A percentile compares a stretch with the other conserved stretches of the same genome.
Evolutionary conservation across 352 stramenopile genomes (phyloP).

Genomic region (Plasmopara viticola): DNA sequence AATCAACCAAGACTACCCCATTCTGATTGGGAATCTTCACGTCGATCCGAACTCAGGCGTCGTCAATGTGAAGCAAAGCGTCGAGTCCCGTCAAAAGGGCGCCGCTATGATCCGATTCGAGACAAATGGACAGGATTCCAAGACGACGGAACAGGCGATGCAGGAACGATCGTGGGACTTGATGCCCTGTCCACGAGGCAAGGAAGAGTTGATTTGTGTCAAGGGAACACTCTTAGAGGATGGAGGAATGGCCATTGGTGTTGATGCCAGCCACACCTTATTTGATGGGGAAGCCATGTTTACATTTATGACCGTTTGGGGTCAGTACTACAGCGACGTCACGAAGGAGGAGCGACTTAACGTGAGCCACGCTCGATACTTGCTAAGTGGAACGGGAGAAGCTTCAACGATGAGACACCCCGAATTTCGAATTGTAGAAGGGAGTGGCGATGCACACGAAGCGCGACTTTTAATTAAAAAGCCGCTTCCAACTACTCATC

Average conservation of each 20-base stretch:
- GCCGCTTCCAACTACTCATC: slow-evolving; percentile 27
- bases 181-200: slow-evolving; percentile 17
- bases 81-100: slow-evolving; percentile 5
- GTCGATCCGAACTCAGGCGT: slow-evolving; percentile 24
- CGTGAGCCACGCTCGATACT: slow-evolving; percentile 37
- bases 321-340: slow-evolving; percentile 39
- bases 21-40: slow-evolving; percentile 32
- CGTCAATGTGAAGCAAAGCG: slow-evolving; percentile 29
- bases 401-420: slow-evolving; percentile 27
- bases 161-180: slow-evolving; percentile 26
- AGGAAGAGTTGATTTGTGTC: slow-evolving; percentile 23
- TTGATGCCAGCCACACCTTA: slow-evolving; percentile 39
- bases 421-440: slow-evolving; percentile 30
- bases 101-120: slow-evolving; percentile 33
- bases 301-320: slow-evolving; percentile 60
- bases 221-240: slow-evolving; percentile 42
- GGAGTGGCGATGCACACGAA: neutral
- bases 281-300: slow-evolving; percentile 48
- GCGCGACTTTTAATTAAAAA: neutral
- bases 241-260: slow-evolving; percentile 38
- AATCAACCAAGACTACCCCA: slow-evolving; percentile 42
- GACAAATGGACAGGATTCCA: slow-evolving; percentile 7
- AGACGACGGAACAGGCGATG: slow-evolving; percentile 35
- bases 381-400: slow-evolving; percentile 20
- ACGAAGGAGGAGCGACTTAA: slow-evolving; percentile 15